Percentiles rank a stretch among this genome's conserved stretches.
phyloP scores from a whole-genome alignment of 176 grass and related monocot genomes.

The Aegilops sharonensis region DNA sequence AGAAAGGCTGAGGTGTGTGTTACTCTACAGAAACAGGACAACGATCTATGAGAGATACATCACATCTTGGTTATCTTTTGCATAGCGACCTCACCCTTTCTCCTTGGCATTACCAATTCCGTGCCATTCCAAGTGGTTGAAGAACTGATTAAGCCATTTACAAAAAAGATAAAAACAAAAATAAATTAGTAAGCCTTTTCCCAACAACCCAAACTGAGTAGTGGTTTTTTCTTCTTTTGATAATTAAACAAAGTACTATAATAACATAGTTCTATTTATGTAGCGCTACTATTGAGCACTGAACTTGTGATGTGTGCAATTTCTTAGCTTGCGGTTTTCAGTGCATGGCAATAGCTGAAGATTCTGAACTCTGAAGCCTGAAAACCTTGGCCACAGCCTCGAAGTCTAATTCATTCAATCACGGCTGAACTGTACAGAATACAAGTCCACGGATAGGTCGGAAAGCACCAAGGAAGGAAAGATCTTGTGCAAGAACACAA shows the following conservation, averaged over 20 bases:
- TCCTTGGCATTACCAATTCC: background rate
- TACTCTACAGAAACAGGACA: slow-evolving; percentile 15
- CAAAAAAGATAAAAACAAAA: too few species aligned
- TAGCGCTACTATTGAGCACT: background rate
- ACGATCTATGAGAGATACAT: background rate
- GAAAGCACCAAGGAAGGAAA: background rate
- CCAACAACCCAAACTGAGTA: background rate
- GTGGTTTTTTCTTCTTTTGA: background rate
- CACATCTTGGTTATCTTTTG: background rate
- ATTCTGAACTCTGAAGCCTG: background rate
- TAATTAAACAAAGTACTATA: background rate
- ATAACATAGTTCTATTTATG: background rate
- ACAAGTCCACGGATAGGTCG: background rate
- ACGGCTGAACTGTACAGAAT: background rate
- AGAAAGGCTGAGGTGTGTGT: background rate
- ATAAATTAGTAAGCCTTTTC: background rate
- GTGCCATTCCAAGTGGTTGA: background rate
- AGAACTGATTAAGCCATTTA: background rate
- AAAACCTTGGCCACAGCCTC: background rate
- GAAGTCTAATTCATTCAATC: background rate
- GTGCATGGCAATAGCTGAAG: background rate
- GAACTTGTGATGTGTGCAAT: background rate
- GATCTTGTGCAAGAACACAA: background rate
- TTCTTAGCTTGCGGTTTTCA: too few species aligned
- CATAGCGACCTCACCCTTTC: background rate